Base-by-base conservation (phyloP, 2,329 filamentous ascomycete genomes). In the Verticillium zaregamsianum region DNA sequence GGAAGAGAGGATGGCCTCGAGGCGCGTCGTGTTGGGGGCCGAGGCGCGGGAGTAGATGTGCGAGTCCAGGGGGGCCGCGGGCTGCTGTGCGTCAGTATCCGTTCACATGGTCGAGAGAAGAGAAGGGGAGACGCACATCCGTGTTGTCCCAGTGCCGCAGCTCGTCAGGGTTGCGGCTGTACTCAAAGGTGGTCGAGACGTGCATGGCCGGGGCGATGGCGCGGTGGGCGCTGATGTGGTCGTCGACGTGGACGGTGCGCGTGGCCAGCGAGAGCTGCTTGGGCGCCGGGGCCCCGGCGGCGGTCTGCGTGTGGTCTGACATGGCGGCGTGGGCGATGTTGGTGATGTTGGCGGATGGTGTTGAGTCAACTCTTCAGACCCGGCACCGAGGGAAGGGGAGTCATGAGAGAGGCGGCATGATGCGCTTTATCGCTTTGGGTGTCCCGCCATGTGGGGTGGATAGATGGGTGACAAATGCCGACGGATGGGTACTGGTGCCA, bases 151-250 rank as follows among this genome's bases (percentile, higher is more conserved):
- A 80, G 28, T 72, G 63, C 72, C 64, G 76, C 55, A 97, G 83
- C 32, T 86, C 73, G 6, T 87, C 82, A 2, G 92, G 91, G 72
- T 97, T 83, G 59, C 80, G 76, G 32, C 82, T 80, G 75, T 97
- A 98, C 68, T 92, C 88, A 76, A 92, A 98, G 17, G 92, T 98
- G 14, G 94, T 97, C 64, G 92, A 93, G 66, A 96, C 87, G 74
- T 98, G 94, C 71, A 98, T 82, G 4, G 94, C 87, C 63, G 95
- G 94, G 14, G 94, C 93, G 61, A 98, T 90, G 72, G 95, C 92
- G 58, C 87, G 82, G 67, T 90, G 86, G 37, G 82, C 77, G 74
- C 92, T 91, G 69, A 95, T 83, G 68, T 81, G 81, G 77, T 96
- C 89, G 71, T 96, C 93, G 65, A 90, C 91, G 73, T 96, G 93